A percentile compares a stretch with the other conserved stretches of the same genome.
These are phyloP conservation scores for Phaeodactylum tricornutum DNA, from an alignment of 108 stramenopile species.

Conservation along the genomic window DNA sequence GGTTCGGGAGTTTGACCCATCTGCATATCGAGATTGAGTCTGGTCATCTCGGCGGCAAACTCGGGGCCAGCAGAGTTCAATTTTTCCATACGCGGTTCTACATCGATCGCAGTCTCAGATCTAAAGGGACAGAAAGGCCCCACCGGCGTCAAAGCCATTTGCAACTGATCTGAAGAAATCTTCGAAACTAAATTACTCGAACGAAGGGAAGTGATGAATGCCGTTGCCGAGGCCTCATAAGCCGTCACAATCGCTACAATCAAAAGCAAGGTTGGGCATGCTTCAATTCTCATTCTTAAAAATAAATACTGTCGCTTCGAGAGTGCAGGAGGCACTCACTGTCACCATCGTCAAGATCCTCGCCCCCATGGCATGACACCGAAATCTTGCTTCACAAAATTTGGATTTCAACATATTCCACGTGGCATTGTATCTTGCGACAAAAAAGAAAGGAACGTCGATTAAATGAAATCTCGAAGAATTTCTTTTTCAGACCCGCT, in stretches of 20 bases:
- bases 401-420: no score
- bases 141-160: slow-evolving; percentile 21
- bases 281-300: not conserved
- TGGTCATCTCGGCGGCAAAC: slow-evolving; percentile 18
- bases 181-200: not conserved
- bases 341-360: no score
- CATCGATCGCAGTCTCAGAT: slow-evolving; percentile 17
- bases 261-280: not conserved
- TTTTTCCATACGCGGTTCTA: slow-evolving; percentile 23
- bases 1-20: slow-evolving; percentile 23
- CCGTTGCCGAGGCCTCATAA: not conserved
- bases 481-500: not conserved
- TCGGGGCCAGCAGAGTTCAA: slow-evolving; percentile 15
- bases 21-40: slow-evolving; percentile 18
- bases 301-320: not conserved
- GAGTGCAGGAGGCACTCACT: not conserved
- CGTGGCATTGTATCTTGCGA: no score
- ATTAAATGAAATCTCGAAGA: not conserved
- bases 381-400: no score
- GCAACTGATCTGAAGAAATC: not conserved
- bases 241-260: not conserved
- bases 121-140: slow-evolving; percentile 37
- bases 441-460: no score
- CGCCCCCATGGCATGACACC: no score
- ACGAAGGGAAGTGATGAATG: not conserved